These are phyloP conservation scores for Xerophyta viscosa DNA, from an alignment of 106 monocot species.

Conservation along the genomic window DNA sequence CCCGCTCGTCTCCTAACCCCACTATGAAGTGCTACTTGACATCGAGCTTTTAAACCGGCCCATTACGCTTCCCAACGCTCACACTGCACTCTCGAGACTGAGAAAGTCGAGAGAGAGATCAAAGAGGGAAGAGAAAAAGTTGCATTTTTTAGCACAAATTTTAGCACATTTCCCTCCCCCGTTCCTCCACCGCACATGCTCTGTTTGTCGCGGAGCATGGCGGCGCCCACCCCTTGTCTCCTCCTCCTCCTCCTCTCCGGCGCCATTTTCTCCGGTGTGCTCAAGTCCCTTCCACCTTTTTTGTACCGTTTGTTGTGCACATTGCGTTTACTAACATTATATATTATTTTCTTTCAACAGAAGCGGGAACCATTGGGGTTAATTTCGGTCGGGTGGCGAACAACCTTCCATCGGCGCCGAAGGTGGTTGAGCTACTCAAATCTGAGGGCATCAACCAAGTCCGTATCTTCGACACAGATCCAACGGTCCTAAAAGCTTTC, in stretches of 20 bases:
- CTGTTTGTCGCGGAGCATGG: constrained; percentile 33
- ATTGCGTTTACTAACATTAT: no score
- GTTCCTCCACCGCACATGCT: constrained; percentile 11
- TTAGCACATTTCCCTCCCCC: not conserved
- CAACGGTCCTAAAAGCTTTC: constrained; percentile 43
- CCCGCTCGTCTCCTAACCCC: no score
- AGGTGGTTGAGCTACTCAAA: constrained; percentile 60
- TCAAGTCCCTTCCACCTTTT: not conserved
- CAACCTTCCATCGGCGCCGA: constrained; percentile 44
- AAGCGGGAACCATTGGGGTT: constrained; percentile 36
- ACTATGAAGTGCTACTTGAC: no score
- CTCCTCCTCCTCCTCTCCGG: constrained; percentile 5
- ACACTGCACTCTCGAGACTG: no score
- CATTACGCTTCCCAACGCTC: no score
- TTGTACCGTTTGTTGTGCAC: not conserved
- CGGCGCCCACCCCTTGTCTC: not conserved
- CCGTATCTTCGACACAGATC: constrained; percentile 58
- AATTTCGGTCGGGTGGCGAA: constrained; percentile 73
- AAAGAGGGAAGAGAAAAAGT: no score
- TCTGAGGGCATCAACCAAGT: constrained; percentile 35
- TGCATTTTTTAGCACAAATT: no score
- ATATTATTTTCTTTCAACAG: constrained; percentile 7
- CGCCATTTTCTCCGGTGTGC: constrained; percentile 9
- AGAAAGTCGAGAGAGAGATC: no score
- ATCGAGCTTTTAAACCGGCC: no score